Conservation (phyloP, 2,329 filamentous ascomycete genomes). For the Sarocladium brachiariae region DNA sequence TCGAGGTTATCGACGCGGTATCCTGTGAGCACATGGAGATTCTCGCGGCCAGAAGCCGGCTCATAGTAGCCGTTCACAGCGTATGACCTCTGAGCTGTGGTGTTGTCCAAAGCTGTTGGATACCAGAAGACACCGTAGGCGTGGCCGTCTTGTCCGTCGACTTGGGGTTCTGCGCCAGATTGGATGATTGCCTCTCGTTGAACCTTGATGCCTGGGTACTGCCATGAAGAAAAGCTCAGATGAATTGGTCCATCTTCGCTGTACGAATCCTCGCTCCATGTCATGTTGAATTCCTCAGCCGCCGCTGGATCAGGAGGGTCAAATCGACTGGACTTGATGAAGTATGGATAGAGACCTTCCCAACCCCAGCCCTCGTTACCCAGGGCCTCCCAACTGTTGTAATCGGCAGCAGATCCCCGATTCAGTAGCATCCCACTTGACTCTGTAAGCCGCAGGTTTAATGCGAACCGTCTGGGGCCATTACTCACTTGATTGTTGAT, state of each 20-base stretch:
- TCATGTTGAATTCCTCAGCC: slow-evolving; percentile 16
- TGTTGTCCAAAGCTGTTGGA: slow-evolving; percentile 16
- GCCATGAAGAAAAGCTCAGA: slow-evolving; percentile 19
- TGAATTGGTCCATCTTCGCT: slow-evolving; percentile 17
- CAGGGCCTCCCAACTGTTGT: slow-evolving; percentile 29
- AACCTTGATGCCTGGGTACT: slow-evolving; percentile 19
- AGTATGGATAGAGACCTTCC: slow-evolving; percentile 21
- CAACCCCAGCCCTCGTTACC: slow-evolving; percentile 32
- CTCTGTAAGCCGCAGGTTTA: too few relatives aligned
- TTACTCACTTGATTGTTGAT: slow-evolving; percentile 20
- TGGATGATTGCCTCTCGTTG: slow-evolving; percentile 11
- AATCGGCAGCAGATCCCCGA: slow-evolving; percentile 20
- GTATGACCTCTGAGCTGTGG: slow-evolving; percentile 15
- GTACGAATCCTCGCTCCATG: slow-evolving; percentile 16
- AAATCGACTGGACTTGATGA: slow-evolving; percentile 18
- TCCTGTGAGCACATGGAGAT: slow-evolving; percentile 16
- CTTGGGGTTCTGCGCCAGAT: slow-evolving; percentile 15
- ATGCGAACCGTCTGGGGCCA: too few relatives aligned
- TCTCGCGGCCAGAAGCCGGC: slow-evolving; percentile 13
- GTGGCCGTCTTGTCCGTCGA: slow-evolving; percentile 11
- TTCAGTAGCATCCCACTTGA: slow-evolving; percentile 21
- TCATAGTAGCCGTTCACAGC: slow-evolving; percentile 18
- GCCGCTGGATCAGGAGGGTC: slow-evolving; percentile 14
- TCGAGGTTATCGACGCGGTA: slow-evolving; percentile 17
- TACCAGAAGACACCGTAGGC: slow-evolving; percentile 20